phyloP scores from a whole-genome alignment of 2,329 filamentous ascomycete species.

The Monosporascus ibericus region DNA sequence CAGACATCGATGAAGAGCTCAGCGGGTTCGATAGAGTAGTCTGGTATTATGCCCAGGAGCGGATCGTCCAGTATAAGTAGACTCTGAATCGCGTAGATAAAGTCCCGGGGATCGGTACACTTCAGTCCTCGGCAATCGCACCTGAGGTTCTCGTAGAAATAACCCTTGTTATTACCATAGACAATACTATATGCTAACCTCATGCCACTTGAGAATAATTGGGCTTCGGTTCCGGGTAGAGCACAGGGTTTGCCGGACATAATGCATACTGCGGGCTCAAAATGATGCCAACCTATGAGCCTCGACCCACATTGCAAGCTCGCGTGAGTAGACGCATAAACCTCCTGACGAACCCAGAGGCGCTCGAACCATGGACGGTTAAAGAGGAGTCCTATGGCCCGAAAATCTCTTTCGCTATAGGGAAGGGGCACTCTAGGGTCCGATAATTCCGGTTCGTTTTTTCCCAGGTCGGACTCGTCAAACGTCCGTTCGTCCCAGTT shows the following conservation, averaged over 20 bases:
- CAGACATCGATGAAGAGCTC: background rate
- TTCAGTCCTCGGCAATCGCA: background rate
- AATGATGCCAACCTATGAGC: background rate
- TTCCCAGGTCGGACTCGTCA: background rate
- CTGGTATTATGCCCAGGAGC: background rate
- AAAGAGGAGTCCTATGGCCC: background rate
- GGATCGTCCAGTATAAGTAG: background rate
- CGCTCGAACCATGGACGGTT: background rate
- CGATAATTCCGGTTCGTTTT: background rate
- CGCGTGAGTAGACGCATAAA: background rate
- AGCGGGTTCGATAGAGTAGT: background rate
- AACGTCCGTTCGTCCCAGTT: accelerated
- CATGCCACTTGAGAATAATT: background rate
- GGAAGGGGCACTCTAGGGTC: accelerated
- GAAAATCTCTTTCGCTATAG: background rate
- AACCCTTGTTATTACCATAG: accelerated
- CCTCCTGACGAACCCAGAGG: background rate
- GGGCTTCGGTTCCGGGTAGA: background rate
- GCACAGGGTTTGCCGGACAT: accelerated
- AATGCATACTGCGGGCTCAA: background rate
- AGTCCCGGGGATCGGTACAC: background rate
- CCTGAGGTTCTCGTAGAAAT: background rate
- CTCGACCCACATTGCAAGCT: background rate
- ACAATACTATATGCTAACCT: background rate
- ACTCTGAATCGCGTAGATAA: background rate